These are phyloP conservation scores for Trichophyton schoenleinii DNA, from an alignment of 2,329 filamentous ascomycete genomes.

Conservation along the genomic window DNA sequence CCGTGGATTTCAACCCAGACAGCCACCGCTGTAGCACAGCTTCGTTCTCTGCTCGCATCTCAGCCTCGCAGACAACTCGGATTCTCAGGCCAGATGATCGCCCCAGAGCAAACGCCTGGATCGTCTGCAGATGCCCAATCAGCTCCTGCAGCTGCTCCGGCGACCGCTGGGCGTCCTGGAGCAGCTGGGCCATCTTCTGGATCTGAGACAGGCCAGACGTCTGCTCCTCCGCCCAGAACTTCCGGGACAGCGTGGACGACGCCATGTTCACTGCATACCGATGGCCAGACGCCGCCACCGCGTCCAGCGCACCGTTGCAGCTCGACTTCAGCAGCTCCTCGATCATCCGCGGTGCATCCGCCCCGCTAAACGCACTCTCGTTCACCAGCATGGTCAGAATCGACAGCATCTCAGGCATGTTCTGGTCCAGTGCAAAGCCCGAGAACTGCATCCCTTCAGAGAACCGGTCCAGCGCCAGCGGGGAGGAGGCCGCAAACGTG, in stretches of 20 bases:
- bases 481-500: conserved; percentile 70
- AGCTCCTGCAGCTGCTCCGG: conserved; percentile 60
- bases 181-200: conserved; percentile 63
- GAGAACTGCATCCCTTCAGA: conserved; percentile 73
- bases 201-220: conserved; percentile 85
- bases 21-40: conserved; percentile 60
- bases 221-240: conserved; percentile 65
- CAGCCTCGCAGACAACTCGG: conserved; percentile 72
- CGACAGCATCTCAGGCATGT: conserved; percentile 83
- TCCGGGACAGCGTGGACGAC: conserved; percentile 62
- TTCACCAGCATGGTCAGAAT: conserved; percentile 66
- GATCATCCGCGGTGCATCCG: conserved; percentile 69
- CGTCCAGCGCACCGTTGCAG: conserved; percentile 80
- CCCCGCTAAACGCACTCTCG: conserved; percentile 80
- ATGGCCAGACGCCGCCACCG: conserved; percentile 82
- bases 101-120: conserved; percentile 65
- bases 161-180: conserved; percentile 54
- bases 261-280: conserved; percentile 74
- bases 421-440: conserved; percentile 78
- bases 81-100: conserved; percentile 57
- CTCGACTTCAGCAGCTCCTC: conserved; percentile 75
- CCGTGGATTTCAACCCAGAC: conserved; percentile 35
- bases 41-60: conserved; percentile 59
- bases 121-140: conserved; percentile 69
- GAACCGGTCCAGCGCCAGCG: conserved; percentile 55